Base-by-base conservation (phyloP, 345 rosid genomes). In the Bruguiera sexangula region DNA sequence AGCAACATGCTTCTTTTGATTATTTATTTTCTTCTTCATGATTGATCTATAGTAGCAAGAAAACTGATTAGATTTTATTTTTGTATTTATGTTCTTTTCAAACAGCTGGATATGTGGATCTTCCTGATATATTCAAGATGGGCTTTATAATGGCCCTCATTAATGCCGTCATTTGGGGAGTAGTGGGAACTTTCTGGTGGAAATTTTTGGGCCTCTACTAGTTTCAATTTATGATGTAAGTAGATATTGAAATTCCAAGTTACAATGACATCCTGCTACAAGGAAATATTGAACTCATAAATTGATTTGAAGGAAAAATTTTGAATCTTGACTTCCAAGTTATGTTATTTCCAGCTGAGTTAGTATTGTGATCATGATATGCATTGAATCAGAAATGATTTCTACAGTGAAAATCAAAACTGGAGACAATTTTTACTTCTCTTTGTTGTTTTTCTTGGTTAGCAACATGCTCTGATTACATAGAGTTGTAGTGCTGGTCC, bases 131-230 rank as follows among this genome's bases (percentile, higher is more conserved):
- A 65, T 92, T 95, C 87, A 95, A 85, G 76, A 67, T 89, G 69
- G 99, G 99, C 10, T 90, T 92, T 62, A 36, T 84, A 13, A 86
- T 92, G 97, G 97, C 98, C 24, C 11, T 84, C 16, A 63, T 89
- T 50, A 92, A 95, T 73, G 92, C 86, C 51, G 37, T 73, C 69
- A 80, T 89, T 63, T 95, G 99, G 99, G 98, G 83, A 74, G 90
- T 83, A 0, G 94, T 88, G 32, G 98, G 94, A 73, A 61, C 89
- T 61, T 83, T 86, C 81, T 95, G 99, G 99, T 95, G 98, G 99
- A 95, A 95, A 81, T 79, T 90, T 81, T 86, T 95, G 85, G 98
- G 98, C 62, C 93, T 95, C 70, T 95, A 90, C 74, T 95, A 81
- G 86, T 62, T 57, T 36, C 15, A 39, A 26, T 19, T 67, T 73